Percentiles rank a stretch among this genome's conserved stretches.
phyloP scores from a whole-genome alignment of 805 yeast species.

The Candida nemodendra region DNA sequence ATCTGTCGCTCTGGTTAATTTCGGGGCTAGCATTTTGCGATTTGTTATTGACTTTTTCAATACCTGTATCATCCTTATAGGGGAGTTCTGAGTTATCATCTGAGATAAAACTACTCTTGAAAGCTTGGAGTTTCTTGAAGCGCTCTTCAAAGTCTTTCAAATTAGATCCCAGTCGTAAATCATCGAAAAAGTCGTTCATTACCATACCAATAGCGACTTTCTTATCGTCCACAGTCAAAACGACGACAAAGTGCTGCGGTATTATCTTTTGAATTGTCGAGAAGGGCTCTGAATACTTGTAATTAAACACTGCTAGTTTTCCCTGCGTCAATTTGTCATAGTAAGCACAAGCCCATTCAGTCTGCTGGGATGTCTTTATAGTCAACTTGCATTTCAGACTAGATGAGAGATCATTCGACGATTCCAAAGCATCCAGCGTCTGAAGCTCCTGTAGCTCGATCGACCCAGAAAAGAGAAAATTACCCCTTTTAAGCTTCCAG shows the following conservation, averaged over 20 bases:
- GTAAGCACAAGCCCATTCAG: constrained; percentile 18
- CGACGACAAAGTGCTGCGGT: constrained; percentile 23
- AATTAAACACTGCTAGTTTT: constrained; percentile 12
- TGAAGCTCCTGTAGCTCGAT: constrained; percentile 24
- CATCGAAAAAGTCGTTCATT: constrained; percentile 26
- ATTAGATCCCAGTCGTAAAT: constrained; percentile 20
- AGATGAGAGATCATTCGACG: constrained; percentile 14
- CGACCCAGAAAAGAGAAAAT: constrained; percentile 23
- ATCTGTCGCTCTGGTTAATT: constrained; percentile 3
- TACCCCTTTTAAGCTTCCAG: constrained; percentile 15
- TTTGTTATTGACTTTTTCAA: constrained; percentile 1
- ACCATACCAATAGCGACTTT: constrained; percentile 27
- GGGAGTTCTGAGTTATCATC: constrained; percentile 3
- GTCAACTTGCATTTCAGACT: constrained; percentile 18
- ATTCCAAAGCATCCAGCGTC: constrained; percentile 15
- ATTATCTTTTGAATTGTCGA: constrained; percentile 23
- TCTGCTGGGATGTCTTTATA: constrained; percentile 10
- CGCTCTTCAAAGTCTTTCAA: constrained; percentile 20
- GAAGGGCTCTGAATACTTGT: constrained; percentile 15
- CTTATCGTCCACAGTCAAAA: constrained; percentile 14
- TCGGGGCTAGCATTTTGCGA: too few species aligned
- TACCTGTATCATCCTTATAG: not conserved
- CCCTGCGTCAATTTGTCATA: constrained; percentile 11
- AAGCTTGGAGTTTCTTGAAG: constrained; percentile 14
- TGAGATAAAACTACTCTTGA: constrained; percentile 10